phyloP scores from a whole-genome alignment of 176 grass and related monocot genomes.

The Dactylis glomerata region DNA sequence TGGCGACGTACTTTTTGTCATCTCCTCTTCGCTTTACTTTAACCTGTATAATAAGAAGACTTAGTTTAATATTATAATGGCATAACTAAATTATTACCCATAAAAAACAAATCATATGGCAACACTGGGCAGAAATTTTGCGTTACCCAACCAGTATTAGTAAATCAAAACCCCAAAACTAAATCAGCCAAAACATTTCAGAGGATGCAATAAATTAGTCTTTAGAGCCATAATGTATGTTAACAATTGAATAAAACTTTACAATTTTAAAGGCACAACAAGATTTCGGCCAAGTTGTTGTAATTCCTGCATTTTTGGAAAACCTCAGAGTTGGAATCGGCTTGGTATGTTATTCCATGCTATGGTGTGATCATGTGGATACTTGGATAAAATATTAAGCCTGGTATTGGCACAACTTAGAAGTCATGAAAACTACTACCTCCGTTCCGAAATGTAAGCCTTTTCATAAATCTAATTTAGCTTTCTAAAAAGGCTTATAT shows the following conservation, averaged over 20 bases:
- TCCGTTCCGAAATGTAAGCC: too few relatives aligned
- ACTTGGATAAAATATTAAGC: neutral
- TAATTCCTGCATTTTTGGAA: conserved; percentile 8
- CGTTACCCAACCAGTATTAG: neutral
- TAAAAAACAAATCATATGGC: neutral
- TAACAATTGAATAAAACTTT: neutral
- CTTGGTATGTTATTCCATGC: neutral
- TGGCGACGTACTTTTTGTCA: conserved; percentile 93
- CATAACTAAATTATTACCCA: conserved; percentile 8
- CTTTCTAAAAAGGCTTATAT: too few relatives aligned
- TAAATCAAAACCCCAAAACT: neutral
- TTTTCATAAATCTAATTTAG: too few relatives aligned
- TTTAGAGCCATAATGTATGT: neutral
- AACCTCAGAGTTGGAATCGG: neutral
- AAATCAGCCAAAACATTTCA: neutral
- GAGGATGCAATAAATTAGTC: neutral
- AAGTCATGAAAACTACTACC: neutral
- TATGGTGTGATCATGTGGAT: conserved; percentile 18
- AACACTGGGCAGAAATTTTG: neutral
- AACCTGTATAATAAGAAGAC: conserved; percentile 42
- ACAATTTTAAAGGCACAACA: neutral
- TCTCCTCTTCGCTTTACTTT: conserved; percentile 99
- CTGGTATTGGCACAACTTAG: neutral
- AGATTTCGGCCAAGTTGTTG: neutral
- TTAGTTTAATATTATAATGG: conserved; percentile 16